A percentile compares a stretch with the other conserved stretches of the same genome.
Evolutionary conservation across 306 rosid species (phyloP).

Genomic region (Fragaria iinumae): DNA sequence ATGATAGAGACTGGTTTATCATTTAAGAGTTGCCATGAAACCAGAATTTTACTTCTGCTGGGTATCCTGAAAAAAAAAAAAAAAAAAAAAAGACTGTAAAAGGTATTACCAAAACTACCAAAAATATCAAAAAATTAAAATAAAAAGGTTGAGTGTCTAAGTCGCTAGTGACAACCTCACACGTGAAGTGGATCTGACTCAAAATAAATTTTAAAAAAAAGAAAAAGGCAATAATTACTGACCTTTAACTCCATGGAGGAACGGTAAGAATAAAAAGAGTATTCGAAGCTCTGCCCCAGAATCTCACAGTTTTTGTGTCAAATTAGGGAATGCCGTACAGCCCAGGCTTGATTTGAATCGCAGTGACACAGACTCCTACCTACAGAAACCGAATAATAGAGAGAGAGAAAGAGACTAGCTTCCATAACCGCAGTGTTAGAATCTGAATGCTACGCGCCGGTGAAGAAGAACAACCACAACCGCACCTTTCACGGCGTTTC

Average conservation of each 20-base stretch:
- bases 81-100: neutral
- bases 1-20: neutral
- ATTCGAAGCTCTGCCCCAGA: neutral
- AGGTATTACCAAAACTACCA: neutral
- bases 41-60: neutral
- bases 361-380: neutral
- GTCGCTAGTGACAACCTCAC: neutral
- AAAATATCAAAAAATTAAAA: neutral
- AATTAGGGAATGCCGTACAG: conserved; percentile 7
- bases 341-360: neutral
- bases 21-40: neutral
- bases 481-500: neutral
- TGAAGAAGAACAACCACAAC: neutral
- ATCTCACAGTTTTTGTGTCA: neutral
- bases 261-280: neutral
- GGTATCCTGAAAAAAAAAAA: neutral
- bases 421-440: neutral
- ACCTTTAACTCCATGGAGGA: neutral
- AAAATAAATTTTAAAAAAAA: neutral
- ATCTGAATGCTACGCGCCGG: conserved; percentile 5
- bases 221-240: neutral
- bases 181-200: conserved; percentile 1
- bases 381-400: no score
- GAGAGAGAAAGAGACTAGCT: neutral
- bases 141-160: neutral